Conservation (phyloP, 139 green algal species). For the Chlorella sorokiniana region DNA sequence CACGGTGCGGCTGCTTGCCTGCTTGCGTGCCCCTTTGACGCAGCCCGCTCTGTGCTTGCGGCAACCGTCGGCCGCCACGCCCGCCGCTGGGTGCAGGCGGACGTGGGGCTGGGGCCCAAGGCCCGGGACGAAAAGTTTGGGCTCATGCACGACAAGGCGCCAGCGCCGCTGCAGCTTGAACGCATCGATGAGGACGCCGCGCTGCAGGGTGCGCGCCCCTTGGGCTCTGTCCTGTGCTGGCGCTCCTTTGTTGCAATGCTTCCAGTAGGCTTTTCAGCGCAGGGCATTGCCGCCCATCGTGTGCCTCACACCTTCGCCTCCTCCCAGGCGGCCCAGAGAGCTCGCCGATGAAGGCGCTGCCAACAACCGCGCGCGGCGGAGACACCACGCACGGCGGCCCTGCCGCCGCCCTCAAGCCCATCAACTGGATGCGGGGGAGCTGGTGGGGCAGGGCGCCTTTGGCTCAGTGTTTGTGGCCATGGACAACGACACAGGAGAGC, state of each 20-base stretch:
- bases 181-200: constrained; percentile 39
- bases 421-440: constrained; percentile 86
- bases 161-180: constrained; percentile 21
- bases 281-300: no score
- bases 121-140: constrained; percentile 22
- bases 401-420: constrained; percentile 38
- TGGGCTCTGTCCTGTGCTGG: neutral
- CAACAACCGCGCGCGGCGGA: neutral
- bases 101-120: constrained; percentile 26
- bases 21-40: neutral
- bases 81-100: constrained; percentile 20
- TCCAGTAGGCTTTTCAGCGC: neutral
- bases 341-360: constrained; percentile 9
- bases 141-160: constrained; percentile 22
- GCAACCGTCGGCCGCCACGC: neutral
- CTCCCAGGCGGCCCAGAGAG: no score
- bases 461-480: constrained; percentile 90
- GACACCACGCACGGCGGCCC: neutral
- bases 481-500: constrained; percentile 89
- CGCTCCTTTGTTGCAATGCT: neutral
- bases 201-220: constrained; percentile 16
- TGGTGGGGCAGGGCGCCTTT: constrained; percentile 93
- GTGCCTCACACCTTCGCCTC: no score
- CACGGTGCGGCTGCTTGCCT: constrained; percentile 15
- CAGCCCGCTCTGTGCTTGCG: neutral